Base-by-base conservation (phyloP, 1,139 yeast species). In the Nadsonia commutata region DNA sequence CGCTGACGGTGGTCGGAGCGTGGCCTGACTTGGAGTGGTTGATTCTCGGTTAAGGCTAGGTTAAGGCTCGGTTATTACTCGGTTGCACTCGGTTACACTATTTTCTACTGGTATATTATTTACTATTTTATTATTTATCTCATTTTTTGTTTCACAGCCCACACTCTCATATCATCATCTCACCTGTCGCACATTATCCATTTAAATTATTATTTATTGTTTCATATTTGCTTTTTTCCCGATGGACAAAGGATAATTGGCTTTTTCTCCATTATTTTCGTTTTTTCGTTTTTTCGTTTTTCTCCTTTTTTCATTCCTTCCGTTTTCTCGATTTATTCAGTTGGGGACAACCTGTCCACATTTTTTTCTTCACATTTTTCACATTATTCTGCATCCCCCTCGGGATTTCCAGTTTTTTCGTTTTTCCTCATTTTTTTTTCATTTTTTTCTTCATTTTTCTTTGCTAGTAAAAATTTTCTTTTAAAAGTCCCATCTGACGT, bases 201-300 rank as follows among this genome's bases (percentile, higher is more conserved):
- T n/a, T n/a, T n/a, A n/a, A n/a, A n/a, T 45, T 44, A 45, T 22
- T 44, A 45, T 45, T 42, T 7, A 36, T 41, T 44, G 33, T 17
- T 21, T 31, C 23, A 31, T 41, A 22, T 31, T 22, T 40, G 19
- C 19, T 9, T 36, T 33, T 27, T 33, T 36, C 20, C 19, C 18
- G 20, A 20, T 17, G 16, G 6, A 18, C 37, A 20, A 38, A 18
- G 31, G 18, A 31, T 37, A 37, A 31, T 20, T 18, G 39, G 18
- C 17, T 36, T 17, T 9, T 11, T 20, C 20, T 13, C 13, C 19
- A 21, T 23, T 22, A 11, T 21, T 11, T 16, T 11, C 16, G 17
- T 19, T 16, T 40, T 18, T 11, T 37, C 21, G 16, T 13, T 18
- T 37, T 16, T 8, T n/a, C n/a, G n/a, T 23, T 23, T 23, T 23